Percentiles rank a stretch among this genome's conserved stretches.
Evolutionary conservation across 2,329 filamentous ascomycete genomes (phyloP).

Genomic region (Diaporthe velutina): DNA sequence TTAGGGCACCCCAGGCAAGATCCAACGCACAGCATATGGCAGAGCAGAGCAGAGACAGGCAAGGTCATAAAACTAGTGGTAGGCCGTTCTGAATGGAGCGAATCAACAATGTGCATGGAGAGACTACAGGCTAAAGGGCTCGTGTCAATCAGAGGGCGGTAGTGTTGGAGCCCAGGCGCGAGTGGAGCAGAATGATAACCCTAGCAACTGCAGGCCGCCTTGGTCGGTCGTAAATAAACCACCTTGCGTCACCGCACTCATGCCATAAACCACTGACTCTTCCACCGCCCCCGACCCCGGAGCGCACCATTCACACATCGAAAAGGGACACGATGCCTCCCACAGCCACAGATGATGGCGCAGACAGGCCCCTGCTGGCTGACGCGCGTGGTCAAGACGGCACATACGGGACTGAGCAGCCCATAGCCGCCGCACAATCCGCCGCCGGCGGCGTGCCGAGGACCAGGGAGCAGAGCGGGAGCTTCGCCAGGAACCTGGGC

Average conservation of each 20-base stretch:
- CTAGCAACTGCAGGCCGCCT: neutral
- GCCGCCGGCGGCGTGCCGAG: conserved; percentile 19
- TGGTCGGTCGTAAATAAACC: neutral
- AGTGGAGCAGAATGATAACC: neutral
- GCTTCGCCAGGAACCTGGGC: conserved; percentile 60
- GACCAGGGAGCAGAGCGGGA: conserved; percentile 38
- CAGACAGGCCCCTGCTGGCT: conserved; percentile 22
- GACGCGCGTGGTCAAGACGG: neutral
- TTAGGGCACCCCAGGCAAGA: neutral
- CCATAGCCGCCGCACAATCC: neutral
- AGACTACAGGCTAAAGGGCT: neutral
- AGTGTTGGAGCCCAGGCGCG: neutral
- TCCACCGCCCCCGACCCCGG: neutral
- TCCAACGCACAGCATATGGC: no score
- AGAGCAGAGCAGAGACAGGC: neutral
- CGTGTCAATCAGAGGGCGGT: neutral
- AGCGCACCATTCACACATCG: neutral
- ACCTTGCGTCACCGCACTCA: neutral
- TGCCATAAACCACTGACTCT: neutral
- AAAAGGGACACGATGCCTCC: conserved; percentile 21
- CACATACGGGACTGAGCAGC: conserved; percentile 20
- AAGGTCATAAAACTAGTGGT: neutral
- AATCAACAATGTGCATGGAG: neutral
- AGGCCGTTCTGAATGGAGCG: no score
- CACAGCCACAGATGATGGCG: conserved; percentile 2